Conservation (phyloP, 257 asterid species). For the Ballota nigra region DNA sequence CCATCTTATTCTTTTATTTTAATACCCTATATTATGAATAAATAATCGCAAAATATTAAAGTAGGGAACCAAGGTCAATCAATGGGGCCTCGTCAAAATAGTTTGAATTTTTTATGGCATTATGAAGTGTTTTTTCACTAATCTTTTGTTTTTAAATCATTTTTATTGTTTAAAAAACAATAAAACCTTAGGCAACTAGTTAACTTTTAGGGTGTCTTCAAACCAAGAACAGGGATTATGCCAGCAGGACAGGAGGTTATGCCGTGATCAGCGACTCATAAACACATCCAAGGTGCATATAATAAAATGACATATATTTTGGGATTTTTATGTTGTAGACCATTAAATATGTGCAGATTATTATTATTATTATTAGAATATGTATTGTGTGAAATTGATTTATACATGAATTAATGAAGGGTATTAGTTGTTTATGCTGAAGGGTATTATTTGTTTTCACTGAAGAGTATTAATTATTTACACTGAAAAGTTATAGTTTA, state of each 20-base stretch:
- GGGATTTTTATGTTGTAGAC: background rate
- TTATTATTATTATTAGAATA: too few species aligned
- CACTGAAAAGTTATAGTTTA: too few species aligned
- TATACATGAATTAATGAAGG: too few species aligned
- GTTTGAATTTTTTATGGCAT: constrained; percentile 25
- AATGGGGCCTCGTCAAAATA: constrained; percentile 42
- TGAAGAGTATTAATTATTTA: too few species aligned
- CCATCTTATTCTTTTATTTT: constrained; percentile 27
- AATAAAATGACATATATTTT: too few species aligned
- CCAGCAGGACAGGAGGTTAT: constrained; percentile 24
- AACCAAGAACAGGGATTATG: constrained; percentile 33
- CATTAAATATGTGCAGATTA: too few species aligned
- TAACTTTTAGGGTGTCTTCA: constrained; percentile 46
- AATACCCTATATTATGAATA: background rate
- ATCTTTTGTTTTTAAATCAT: constrained; percentile 18
- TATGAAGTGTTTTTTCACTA: constrained; percentile 12
- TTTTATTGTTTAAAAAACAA: constrained; percentile 7
- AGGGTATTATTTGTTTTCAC: too few species aligned
- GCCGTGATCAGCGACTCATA: constrained; percentile 41
- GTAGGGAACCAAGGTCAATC: constrained; percentile 75
- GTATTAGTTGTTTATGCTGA: too few species aligned
- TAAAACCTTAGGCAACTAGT: constrained; percentile 37
- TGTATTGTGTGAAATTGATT: too few species aligned
- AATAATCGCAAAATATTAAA: constrained; percentile 24
- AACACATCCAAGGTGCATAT: background rate